Percentiles rank a stretch among this genome's conserved stretches.
Evolutionary conservation across 1,284 basidiomycete species (phyloP).

Genomic region (Microbotryum intermedium): DNA sequence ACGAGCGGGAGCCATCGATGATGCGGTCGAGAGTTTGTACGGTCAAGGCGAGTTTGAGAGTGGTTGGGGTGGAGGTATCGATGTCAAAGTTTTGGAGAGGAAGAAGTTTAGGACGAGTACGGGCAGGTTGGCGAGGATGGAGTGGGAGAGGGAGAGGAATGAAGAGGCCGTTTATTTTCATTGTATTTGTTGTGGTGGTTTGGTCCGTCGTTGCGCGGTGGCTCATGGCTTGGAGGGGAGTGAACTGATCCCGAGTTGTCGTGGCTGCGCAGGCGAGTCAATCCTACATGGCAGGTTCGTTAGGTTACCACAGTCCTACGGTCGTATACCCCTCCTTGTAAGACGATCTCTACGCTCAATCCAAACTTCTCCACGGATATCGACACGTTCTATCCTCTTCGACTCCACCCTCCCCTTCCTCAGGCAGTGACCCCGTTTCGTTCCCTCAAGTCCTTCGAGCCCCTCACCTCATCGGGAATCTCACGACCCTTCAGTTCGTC

Average conservation of each 20-base stretch:
- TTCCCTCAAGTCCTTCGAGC: constrained; percentile 12
- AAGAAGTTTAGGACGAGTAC: constrained; percentile 9
- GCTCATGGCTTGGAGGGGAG: too few species aligned
- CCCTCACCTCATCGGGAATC: constrained; percentile 4
- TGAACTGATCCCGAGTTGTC: background rate
- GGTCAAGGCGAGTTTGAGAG: constrained; percentile 15
- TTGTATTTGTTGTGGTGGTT: constrained; percentile 17
- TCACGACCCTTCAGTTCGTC: background rate
- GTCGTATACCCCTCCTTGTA: constrained; percentile 1
- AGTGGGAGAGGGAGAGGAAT: background rate
- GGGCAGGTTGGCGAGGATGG: background rate
- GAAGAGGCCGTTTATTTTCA: constrained; percentile 5
- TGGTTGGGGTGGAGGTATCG: constrained; percentile 20
- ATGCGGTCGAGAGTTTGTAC: background rate
- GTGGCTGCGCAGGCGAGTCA: constrained; percentile 8
- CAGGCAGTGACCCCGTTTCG: background rate
- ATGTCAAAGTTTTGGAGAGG: constrained; percentile 11
- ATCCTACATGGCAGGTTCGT: constrained; percentile 19
- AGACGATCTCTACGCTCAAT: too few species aligned
- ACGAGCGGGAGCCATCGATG: too few species aligned
- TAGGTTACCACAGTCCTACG: constrained; percentile 12
- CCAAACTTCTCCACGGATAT: too few species aligned
- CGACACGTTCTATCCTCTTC: too few species aligned
- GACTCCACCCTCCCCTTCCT: background rate
- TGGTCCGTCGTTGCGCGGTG: background rate